Evolutionary conservation across 2,329 filamentous ascomycete genomes (phyloP).

Genomic region (Stagonosporopsis tanaceti): DNA sequence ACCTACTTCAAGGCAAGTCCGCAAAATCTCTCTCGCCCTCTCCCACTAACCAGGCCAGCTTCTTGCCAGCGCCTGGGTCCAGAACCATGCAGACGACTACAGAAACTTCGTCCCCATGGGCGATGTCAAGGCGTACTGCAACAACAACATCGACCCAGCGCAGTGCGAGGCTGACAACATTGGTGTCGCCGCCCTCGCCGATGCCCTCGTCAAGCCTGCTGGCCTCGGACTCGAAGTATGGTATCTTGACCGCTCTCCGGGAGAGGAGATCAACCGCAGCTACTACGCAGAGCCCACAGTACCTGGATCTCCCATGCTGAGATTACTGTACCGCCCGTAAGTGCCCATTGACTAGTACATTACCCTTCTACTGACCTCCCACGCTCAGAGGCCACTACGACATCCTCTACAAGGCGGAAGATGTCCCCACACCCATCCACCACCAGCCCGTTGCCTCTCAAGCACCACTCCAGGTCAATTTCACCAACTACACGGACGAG

Average conservation of each 20-base stretch:
- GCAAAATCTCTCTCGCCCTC: background rate
- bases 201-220: conserved; percentile 80
- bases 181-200: conserved; percentile 78
- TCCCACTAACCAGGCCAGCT: conserved; percentile 60
- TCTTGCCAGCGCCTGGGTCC: conserved; percentile 85
- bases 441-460: conserved; percentile 38
- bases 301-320: conserved; percentile 69
- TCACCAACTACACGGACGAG: conserved; percentile 50
- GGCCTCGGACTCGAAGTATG: conserved; percentile 85
- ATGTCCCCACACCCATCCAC: conserved; percentile 49
- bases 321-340: conserved; percentile 72
- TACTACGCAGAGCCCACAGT: conserved; percentile 66
- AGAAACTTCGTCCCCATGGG: conserved; percentile 69
- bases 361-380: conserved; percentile 20
- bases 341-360: conserved; percentile 31
- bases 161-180: conserved; percentile 89
- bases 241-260: conserved; percentile 87
- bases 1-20: conserved; percentile 74
- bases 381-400: conserved; percentile 81
- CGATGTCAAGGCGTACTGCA: conserved; percentile 74
- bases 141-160: conserved; percentile 74
- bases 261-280: conserved; percentile 73
- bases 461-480: conserved; percentile 44
- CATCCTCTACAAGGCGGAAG: conserved; percentile 79
- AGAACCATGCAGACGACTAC: conserved; percentile 73